Base-by-base conservation (phyloP, 495 filamentous ascomycete genomes). In the Xylona heveae region DNA sequence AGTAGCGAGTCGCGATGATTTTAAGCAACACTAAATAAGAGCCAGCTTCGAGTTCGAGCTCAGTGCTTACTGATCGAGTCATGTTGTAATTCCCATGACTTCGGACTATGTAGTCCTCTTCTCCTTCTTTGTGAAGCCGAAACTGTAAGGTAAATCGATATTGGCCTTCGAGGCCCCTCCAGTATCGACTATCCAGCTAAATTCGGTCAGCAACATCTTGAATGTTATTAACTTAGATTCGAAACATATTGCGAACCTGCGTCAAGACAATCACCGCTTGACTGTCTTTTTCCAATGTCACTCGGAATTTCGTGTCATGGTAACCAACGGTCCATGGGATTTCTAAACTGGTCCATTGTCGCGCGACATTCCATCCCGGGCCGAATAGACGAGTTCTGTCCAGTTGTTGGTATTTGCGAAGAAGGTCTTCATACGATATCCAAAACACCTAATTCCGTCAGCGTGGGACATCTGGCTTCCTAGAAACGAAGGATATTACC, bases 371-470 rank as follows among this genome's bases (percentile, higher is more conserved):
- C 84, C 84, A 93, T 16, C 74, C 67, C 0, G 63, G 55, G n/a
- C 72, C 74, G 39, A 94, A 92, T 0, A 94, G 64, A n/a, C 85
- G 67, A 1, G 83, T 93, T 16, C 82, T 73, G 41, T 88, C 75
- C 31, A 94, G 78, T 39, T 67, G 65, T 35, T 74, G 68, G 41
- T 79, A 94, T 43, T 84, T 80, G 28, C 70, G 68, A 5, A 93
- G 62, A 16, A 94, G 64, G 44, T 94, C 84, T 17, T 73, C 61
- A 46, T 83, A 90, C 4, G 55, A 62, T 19, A 74, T 76, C 71
- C 71, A 76, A 43, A 76, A 76, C 36, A 73, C 53, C 53, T 62
- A 21, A 17, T 14, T 14, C 35, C 31, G 21, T 46, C 28, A 41
- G 44, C 39, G 10, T 39, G 24, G 4, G 8, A 19, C 6, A 23